These are phyloP conservation scores for Tricholoma hemisulphureum DNA, from an alignment of 768 basidiomycete species.

Conservation along the genomic window DNA sequence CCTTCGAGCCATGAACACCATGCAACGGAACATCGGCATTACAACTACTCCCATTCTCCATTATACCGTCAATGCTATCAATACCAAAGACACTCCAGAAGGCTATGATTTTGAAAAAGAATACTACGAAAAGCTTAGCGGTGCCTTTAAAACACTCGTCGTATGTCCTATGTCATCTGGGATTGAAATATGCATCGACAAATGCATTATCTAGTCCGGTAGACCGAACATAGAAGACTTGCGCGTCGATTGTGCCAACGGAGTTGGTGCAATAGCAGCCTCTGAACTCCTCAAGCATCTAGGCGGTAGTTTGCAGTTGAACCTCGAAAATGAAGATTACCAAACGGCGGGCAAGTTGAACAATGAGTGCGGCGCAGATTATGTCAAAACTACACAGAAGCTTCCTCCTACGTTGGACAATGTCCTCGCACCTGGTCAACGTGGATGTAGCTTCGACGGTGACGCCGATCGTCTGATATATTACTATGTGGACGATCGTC, in stretches of 20 bases:
- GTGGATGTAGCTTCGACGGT: constrained; percentile 93
- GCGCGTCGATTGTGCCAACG: constrained; percentile 97
- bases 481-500: constrained; percentile 80
- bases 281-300: constrained; percentile 59
- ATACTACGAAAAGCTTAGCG: constrained; percentile 79
- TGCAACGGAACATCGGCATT: constrained; percentile 73
- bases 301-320: constrained; percentile 56
- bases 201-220: constrained; percentile 45
- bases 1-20: constrained; percentile 67
- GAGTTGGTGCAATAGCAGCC: constrained; percentile 82
- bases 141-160: constrained; percentile 82
- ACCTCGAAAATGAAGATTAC: constrained; percentile 67
- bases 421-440: constrained; percentile 64
- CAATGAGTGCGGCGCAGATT: constrained; percentile 90
- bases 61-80: constrained; percentile 88
- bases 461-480: constrained; percentile 98
- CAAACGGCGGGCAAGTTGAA: constrained; percentile 75
- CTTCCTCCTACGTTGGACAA: constrained; percentile 74
- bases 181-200: constrained; percentile 1
- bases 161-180: constrained; percentile 46
- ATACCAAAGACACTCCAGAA: constrained; percentile 77
- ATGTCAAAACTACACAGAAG: constrained; percentile 89
- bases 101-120: constrained; percentile 78
- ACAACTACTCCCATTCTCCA: constrained; percentile 95
- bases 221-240: constrained; percentile 58